Percentiles rank a stretch among this genome's conserved stretches.
These are phyloP conservation scores for Nicotiana tomentosiformis DNA, from an alignment of 257 asterid species.

Conservation along the genomic window DNA sequence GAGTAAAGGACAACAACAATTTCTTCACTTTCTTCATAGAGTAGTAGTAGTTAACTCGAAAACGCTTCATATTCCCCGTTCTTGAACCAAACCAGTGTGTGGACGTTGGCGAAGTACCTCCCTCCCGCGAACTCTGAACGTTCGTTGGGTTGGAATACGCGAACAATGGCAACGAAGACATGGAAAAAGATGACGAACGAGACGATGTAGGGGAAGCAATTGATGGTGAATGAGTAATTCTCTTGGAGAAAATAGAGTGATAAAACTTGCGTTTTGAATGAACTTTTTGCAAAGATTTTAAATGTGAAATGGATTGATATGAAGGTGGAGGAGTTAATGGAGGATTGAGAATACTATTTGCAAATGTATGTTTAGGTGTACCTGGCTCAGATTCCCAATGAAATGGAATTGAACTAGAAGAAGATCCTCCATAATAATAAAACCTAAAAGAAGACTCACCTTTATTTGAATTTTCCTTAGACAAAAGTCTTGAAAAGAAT, in stretches of 20 bases:
- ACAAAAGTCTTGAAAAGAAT: conserved; percentile 36
- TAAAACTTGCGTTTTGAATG: conserved; percentile 24
- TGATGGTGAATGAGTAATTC: conserved; percentile 1
- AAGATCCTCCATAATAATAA: conserved; percentile 50
- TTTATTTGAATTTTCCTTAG: conserved; percentile 33
- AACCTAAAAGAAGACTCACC: conserved; percentile 47
- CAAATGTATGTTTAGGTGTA: conserved; percentile 51
- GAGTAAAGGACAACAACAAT: conserved; percentile 28
- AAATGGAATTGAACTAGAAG: conserved; percentile 61
- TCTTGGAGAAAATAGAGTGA: conserved; percentile 22
- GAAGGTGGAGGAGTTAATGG: conserved; percentile 83
- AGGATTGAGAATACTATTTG: conserved; percentile 22
- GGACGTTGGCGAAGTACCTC: conserved; percentile 24
- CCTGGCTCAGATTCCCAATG: conserved; percentile 82
- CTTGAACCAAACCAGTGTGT: conserved; percentile 23
- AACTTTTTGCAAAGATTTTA: conserved; percentile 12
- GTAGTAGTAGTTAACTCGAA: conserved; percentile 16
- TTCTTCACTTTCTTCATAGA: conserved; percentile 40
- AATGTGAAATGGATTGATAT: conserved; percentile 13
- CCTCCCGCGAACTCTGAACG: conserved; percentile 11
- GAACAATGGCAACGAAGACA: conserved; percentile 31
- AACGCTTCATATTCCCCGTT: conserved; percentile 9
- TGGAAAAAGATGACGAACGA: conserved; percentile 27
- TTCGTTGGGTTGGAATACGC: background rate
- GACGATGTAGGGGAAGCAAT: conserved; percentile 14